These are phyloP conservation scores for Monilinia polystroma DNA, from an alignment of 2,329 filamentous ascomycete genomes.

Conservation along the genomic window DNA sequence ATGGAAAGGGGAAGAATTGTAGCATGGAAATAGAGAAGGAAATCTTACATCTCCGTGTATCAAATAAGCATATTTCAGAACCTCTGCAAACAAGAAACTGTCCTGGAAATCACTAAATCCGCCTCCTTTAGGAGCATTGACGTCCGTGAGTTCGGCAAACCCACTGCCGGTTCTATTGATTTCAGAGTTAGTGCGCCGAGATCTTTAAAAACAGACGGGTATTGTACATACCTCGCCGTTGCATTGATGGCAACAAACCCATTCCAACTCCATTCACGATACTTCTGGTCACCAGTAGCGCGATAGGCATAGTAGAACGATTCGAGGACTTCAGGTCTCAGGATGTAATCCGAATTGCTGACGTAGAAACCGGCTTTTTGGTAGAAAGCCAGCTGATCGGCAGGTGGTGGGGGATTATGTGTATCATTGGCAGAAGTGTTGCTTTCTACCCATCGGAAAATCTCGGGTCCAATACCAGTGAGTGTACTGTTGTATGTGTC, in stretches of 20 bases:
- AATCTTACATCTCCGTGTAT: slow-evolving; percentile 46
- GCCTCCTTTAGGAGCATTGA: slow-evolving; percentile 63
- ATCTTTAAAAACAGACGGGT: not conserved
- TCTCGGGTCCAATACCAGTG: slow-evolving; percentile 75
- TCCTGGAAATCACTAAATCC: slow-evolving; percentile 70
- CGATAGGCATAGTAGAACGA: slow-evolving; percentile 85
- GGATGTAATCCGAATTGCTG: slow-evolving; percentile 57
- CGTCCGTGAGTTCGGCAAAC: slow-evolving; percentile 64
- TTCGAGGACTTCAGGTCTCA: slow-evolving; percentile 81
- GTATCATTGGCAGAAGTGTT: slow-evolving; percentile 41
- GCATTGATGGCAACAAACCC: slow-evolving; percentile 68
- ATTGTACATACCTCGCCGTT: slow-evolving; percentile 46
- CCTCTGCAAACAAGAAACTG: slow-evolving; percentile 85
- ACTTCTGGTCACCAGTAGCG: slow-evolving; percentile 70
- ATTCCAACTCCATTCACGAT: slow-evolving; percentile 82
- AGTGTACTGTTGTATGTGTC: slow-evolving; percentile 67
- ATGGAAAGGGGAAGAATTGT: too few relatives aligned
- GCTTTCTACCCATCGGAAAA: slow-evolving; percentile 56
- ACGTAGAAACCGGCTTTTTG: slow-evolving; percentile 70
- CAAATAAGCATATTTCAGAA: slow-evolving; percentile 80
- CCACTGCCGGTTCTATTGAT: slow-evolving; percentile 56
- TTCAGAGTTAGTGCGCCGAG: not conserved
- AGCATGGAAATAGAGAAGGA: not conserved
- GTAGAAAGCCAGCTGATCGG: slow-evolving; percentile 59
- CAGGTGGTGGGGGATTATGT: slow-evolving; percentile 46